Evolutionary conservation across 306 rosid genomes (phyloP).

Genomic region (Castanopsis chinensis): DNA sequence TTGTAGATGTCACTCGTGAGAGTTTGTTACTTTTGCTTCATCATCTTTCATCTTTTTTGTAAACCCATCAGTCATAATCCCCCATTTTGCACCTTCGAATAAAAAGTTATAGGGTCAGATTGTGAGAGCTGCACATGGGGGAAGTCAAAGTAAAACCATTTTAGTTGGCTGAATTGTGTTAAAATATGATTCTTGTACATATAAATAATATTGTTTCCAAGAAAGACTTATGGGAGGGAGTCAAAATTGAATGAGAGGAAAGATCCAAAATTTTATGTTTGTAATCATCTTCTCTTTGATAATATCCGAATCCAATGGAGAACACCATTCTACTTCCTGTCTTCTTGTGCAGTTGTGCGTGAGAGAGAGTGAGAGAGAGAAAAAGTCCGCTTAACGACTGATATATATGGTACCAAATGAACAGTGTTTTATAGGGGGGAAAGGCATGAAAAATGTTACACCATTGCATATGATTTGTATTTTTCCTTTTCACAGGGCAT

Average conservation of each 20-base stretch:
- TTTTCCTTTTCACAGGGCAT: too few relatives aligned
- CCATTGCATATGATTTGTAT: too few relatives aligned
- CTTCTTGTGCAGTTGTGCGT: background rate
- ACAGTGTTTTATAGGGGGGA: background rate
- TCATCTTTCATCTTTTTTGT: background rate
- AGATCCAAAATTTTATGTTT: conserved; percentile 11
- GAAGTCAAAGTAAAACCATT: conserved; percentile 25
- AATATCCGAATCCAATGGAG: conserved; percentile 23
- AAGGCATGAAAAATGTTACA: background rate
- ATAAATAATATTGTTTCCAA: background rate
- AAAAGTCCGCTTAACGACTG: too few relatives aligned
- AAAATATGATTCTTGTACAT: background rate
- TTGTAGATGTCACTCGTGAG: background rate
- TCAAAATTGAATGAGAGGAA: conserved; percentile 37
- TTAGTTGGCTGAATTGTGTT: background rate
- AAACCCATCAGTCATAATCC: conserved; percentile 18
- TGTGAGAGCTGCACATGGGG: conserved; percentile 18
- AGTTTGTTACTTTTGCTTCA: background rate
- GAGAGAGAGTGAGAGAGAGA: background rate
- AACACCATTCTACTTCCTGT: conserved; percentile 17
- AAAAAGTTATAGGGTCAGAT: background rate
- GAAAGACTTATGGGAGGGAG: conserved; percentile 15
- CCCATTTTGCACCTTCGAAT: conserved; percentile 9
- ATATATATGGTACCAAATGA: background rate
- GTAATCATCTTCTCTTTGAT: conserved; percentile 7